These are phyloP conservation scores for Taphrina communis DNA, from an alignment of 1,139 yeast genomes.

Conservation along the genomic window DNA sequence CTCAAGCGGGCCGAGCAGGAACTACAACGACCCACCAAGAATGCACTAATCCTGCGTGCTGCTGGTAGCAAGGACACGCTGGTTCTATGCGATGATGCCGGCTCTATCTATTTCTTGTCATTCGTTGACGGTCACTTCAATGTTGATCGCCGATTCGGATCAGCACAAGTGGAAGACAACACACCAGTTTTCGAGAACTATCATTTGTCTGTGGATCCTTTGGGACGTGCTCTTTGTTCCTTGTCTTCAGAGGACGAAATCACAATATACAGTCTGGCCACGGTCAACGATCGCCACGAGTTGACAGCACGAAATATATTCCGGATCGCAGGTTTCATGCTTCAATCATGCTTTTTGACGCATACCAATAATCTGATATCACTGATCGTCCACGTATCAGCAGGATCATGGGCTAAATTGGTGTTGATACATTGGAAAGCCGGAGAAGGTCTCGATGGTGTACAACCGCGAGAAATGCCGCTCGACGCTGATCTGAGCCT, in stretches of 20 bases:
- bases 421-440: constrained; percentile 13
- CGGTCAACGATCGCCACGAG: not conserved
- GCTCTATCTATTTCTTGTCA: constrained; percentile 3
- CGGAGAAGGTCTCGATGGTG: not conserved
- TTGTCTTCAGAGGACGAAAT: constrained; percentile 8
- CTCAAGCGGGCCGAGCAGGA: not conserved
- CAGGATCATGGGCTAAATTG: not conserved
- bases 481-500: not conserved
- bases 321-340: not conserved
- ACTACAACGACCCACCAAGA: not conserved
- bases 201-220: not conserved
- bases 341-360: constrained; percentile 2
- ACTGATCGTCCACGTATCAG: constrained; percentile 6
- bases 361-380: constrained; percentile 5
- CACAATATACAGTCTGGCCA: constrained; percentile 2
- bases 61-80: not conserved
- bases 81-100: not conserved
- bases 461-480: constrained; percentile 20
- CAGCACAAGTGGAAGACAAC: not conserved
- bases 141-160: constrained; percentile 7
- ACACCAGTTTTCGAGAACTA: not conserved
- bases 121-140: not conserved
- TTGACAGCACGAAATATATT: constrained; percentile 6
- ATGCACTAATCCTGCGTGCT: constrained; percentile 4
- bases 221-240: constrained; percentile 15